Evolutionary conservation across 2,329 filamentous ascomycete genomes (phyloP), one percentile per base, ranked within the genome.

Genomic region (Rhinocladiella similis): DNA sequence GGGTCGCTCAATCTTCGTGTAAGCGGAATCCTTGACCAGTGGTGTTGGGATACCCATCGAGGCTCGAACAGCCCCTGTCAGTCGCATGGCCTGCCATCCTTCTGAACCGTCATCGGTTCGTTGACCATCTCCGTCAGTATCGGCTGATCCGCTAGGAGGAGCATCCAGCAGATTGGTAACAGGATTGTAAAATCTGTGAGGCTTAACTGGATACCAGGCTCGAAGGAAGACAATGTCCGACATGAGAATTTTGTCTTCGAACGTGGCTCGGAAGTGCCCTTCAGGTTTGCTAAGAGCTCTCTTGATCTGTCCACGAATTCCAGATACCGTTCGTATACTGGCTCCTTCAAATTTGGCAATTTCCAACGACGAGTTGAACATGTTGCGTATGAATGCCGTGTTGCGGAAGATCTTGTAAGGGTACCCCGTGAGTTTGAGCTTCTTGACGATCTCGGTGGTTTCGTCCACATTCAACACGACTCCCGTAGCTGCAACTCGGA

Each of bases 351-450:
- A 99, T 71, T 97, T 99, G 68, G 94, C 93, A 63, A 99, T 94
- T 72, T 99, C 94, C 41, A 99, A 85, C 0, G 91, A 82, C 0
- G 88, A 87, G 70, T 85, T 91, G 81, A 99, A 99, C 94, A 99
- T 99, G 76, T 96, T 91, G 73, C 94, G 95, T 77, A 99, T 91
- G 72, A 99, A 99, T 38, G 94, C 92, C 0, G 94, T 99, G 78
- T 99, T 99, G 76, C 96, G 96, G 84, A 95, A 97, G 74, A 97
- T 95, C 77, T 97, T 97, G 82, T 94, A 95, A 1, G 94, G 92
- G 47, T 85, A 82, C 58, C 94, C 94, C 0, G 91, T 97, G 47
- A 99, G 83, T 75, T 99, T 99, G 69, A 99, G 86, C 80, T 99
- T 99, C 83, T 99, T 99, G 73, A 99, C 94, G 63, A 99, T 97